phyloP scores from a whole-genome alignment of 2,329 filamentous ascomycete genomes.

The Tolypocladium ovalisporum region DNA sequence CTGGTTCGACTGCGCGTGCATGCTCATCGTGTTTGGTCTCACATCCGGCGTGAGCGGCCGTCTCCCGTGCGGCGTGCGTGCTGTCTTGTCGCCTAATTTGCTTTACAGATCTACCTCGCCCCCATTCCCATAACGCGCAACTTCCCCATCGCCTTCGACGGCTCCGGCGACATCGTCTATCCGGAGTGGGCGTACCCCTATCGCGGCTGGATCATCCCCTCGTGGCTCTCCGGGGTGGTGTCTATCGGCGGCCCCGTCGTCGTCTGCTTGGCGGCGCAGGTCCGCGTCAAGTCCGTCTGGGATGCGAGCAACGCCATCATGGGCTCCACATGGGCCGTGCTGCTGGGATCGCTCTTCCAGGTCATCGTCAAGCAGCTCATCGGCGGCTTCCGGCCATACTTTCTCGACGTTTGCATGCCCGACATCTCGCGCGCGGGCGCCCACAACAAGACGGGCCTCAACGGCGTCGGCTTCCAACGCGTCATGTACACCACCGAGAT shows the following conservation, averaged over 20 bases:
- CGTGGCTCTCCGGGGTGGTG: slow-evolving; percentile 46
- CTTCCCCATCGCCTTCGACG: slow-evolving; percentile 48
- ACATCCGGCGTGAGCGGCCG: slow-evolving; percentile 18
- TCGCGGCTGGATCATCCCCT: slow-evolving; percentile 50
- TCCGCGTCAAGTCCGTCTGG: slow-evolving; percentile 46
- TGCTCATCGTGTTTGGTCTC: slow-evolving; percentile 36
- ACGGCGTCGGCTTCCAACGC: slow-evolving; percentile 38
- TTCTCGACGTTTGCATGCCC: slow-evolving; percentile 53
- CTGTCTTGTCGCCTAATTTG: not conserved
- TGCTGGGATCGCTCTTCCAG: slow-evolving; percentile 51
- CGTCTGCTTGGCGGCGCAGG: slow-evolving; percentile 45
- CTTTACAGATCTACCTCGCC: slow-evolving; percentile 36
- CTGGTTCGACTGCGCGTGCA: slow-evolving; percentile 48
- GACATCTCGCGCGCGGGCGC: slow-evolving; percentile 31
- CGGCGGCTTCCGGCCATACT: slow-evolving; percentile 52
- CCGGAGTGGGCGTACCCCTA: slow-evolving; percentile 55
- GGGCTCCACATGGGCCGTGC: slow-evolving; percentile 49
- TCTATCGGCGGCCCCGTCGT: slow-evolving; percentile 45
- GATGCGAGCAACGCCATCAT: slow-evolving; percentile 52
- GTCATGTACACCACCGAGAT: slow-evolving; percentile 56
- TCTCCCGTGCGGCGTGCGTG: not conserved
- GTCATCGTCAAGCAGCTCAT: slow-evolving; percentile 57
- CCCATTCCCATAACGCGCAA: slow-evolving; percentile 45
- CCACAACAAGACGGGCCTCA: slow-evolving; percentile 27
- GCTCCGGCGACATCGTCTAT: slow-evolving; percentile 50